Evolutionary conservation across 2,329 filamentous ascomycete genomes (phyloP).

Genomic region (Exophiala viscosa): DNA sequence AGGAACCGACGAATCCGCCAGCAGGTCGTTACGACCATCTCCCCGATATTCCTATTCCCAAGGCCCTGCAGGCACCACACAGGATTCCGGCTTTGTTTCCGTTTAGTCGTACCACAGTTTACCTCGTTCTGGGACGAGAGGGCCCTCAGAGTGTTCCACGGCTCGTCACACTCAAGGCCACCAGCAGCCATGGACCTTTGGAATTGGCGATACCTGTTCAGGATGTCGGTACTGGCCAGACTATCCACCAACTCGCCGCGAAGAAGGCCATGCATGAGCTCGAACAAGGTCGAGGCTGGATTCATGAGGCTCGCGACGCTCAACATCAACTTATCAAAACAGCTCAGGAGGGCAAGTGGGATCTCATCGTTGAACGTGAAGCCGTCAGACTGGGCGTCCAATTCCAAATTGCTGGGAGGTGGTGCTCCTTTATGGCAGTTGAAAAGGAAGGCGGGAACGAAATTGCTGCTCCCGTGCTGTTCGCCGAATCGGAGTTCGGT

Average conservation of each 20-base stretch:
- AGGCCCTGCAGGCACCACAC: constrained; percentile 61
- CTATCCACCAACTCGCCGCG: constrained; percentile 67
- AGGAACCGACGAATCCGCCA: constrained; percentile 37
- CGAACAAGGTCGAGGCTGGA: constrained; percentile 67
- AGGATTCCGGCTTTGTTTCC: constrained; percentile 63
- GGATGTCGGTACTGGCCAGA: constrained; percentile 46
- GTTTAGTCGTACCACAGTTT: constrained; percentile 63
- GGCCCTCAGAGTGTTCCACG: constrained; percentile 47
- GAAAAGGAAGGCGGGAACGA: constrained; percentile 35
- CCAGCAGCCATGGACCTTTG: constrained; percentile 55
- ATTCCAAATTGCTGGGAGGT: constrained; percentile 66
- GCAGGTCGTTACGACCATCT: constrained; percentile 47
- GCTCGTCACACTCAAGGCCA: constrained; percentile 58
- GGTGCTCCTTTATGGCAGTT: constrained; percentile 70
- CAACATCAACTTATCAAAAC: constrained; percentile 46
- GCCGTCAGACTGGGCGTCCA: constrained; percentile 62
- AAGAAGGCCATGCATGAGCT: constrained; percentile 66
- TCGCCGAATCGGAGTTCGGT: too few relatives aligned
- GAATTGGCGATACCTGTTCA: constrained; percentile 63
- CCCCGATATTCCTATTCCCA: constrained; percentile 52
- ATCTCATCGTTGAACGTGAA: constrained; percentile 61
- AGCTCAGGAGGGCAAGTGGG: constrained; percentile 49
- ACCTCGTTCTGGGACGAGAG: constrained; percentile 59
- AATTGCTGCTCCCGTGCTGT: background rate
- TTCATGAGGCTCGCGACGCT: constrained; percentile 49